Conservation (phyloP, 352 stramenopile genomes). For the Phytophthora ohioensis region DNA sequence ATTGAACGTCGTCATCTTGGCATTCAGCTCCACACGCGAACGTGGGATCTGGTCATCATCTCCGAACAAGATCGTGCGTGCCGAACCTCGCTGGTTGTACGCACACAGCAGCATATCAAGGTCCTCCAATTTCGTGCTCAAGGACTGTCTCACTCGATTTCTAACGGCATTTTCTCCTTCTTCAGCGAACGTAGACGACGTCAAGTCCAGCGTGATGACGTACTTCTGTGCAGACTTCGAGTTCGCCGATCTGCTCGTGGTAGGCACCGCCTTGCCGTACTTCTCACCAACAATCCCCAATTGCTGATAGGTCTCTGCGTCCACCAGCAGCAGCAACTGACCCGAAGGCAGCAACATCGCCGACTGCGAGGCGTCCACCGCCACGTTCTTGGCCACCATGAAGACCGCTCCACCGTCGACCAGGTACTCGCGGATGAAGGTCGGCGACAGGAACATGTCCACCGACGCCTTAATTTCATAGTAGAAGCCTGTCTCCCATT, state of each 20-base stretch:
- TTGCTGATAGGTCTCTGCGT: conserved; percentile 71
- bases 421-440: conserved; percentile 75
- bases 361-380: conserved; percentile 62
- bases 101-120: conserved; percentile 82
- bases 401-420: conserved; percentile 52
- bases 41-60: conserved; percentile 73
- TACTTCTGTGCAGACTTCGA: conserved; percentile 56
- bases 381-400: conserved; percentile 84
- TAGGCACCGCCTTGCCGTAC: conserved; percentile 52
- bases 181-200: conserved; percentile 43
- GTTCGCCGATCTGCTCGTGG: conserved; percentile 29
- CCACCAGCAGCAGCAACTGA: conserved; percentile 76
- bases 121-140: conserved; percentile 60
- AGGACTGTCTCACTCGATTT: conserved; percentile 54
- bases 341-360: conserved; percentile 71
- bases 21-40: conserved; percentile 71
- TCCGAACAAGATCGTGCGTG: conserved; percentile 75
- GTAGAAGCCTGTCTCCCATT: conserved; percentile 87
- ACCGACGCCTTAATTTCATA: conserved; percentile 74
- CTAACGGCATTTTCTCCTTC: conserved; percentile 27
- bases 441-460: conserved; percentile 60
- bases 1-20: conserved; percentile 44
- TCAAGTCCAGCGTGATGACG: conserved; percentile 71
- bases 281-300: conserved; percentile 77
- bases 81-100: conserved; percentile 67